A percentile compares a stretch with the other conserved stretches of the same genome.
Evolutionary conservation across 192 early-diverging fungal species (phyloP).

Genomic region (Coemansia sp.): DNA sequence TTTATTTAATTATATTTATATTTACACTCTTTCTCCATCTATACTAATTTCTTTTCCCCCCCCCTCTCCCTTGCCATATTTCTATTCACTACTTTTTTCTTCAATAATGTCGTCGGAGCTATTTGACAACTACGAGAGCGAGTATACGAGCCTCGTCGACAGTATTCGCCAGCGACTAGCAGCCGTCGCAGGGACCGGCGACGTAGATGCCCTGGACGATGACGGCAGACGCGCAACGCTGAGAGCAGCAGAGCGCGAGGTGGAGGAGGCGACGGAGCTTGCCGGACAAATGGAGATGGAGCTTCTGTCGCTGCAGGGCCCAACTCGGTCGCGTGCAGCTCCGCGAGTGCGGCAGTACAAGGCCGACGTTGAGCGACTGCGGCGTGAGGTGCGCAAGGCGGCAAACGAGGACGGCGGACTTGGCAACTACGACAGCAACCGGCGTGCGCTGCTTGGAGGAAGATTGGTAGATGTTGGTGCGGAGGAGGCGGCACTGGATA

Average conservation of each 20-base stretch:
- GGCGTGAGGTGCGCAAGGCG: slow-evolving; percentile 62
- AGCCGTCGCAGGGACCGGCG: not conserved
- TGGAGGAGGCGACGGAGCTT: slow-evolving; percentile 90
- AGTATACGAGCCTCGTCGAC: slow-evolving; percentile 1
- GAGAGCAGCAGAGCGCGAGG: slow-evolving; percentile 69
- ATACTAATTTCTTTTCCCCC: not conserved
- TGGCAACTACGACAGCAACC: slow-evolving; percentile 48
- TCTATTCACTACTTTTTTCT: not conserved
- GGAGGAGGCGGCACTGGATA: slow-evolving; percentile 29
- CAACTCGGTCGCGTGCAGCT: slow-evolving; percentile 65
- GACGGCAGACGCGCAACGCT: slow-evolving; percentile 3
- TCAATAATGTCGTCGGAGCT: slow-evolving; percentile 13
- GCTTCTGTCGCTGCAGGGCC: slow-evolving; percentile 68
- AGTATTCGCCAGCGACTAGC: slow-evolving; percentile 9
- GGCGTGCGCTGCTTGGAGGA: slow-evolving; percentile 65
- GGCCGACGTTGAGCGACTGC: slow-evolving; percentile 75
- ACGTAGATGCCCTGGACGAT: not conserved
- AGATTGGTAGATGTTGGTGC: slow-evolving; percentile 51
- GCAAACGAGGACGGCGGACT: slow-evolving; percentile 11
- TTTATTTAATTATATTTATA: not conserved
- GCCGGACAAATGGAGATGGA: slow-evolving; percentile 96
- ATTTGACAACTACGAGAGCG: slow-evolving; percentile 16
- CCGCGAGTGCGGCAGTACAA: slow-evolving; percentile 72
- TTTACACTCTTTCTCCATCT: not conserved
- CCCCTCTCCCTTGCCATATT: not conserved